Percentiles rank a stretch among this genome's conserved stretches.
Evolutionary conservation across 345 rosid species (phyloP).

Genomic region (Eucalyptus regnans): DNA sequence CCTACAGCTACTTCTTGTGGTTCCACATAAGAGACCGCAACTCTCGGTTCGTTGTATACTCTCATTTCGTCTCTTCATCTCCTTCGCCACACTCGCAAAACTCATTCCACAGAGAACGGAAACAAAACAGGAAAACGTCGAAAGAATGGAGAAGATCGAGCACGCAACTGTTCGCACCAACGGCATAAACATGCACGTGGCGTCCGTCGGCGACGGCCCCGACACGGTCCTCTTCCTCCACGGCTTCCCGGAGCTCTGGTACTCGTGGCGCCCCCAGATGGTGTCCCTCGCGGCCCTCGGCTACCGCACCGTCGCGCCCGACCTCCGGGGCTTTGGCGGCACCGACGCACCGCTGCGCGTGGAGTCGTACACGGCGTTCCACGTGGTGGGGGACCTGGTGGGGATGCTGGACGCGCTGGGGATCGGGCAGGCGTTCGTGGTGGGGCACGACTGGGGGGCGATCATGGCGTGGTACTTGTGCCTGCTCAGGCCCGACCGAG

Average conservation of each 20-base stretch:
- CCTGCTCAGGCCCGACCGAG: slow-evolving; percentile 52
- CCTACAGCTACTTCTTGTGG: no score
- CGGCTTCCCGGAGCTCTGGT: slow-evolving; percentile 23
- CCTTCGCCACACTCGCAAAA: not conserved
- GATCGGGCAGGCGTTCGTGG: slow-evolving; percentile 41
- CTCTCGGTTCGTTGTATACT: no score
- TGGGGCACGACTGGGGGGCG: slow-evolving; percentile 85
- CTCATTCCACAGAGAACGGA: not conserved
- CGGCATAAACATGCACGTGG: slow-evolving; percentile 22
- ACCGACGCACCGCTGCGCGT: slow-evolving; percentile 39
- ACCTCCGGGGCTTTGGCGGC: slow-evolving; percentile 69
- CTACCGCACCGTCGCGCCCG: slow-evolving; percentile 63
- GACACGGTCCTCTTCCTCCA: slow-evolving; percentile 10
- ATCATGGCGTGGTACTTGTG: slow-evolving; percentile 49
- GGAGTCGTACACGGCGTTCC: slow-evolving; percentile 24
- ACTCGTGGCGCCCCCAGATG: slow-evolving; percentile 72
- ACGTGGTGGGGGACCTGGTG: slow-evolving; percentile 17
- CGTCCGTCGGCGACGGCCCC: slow-evolving; percentile 9
- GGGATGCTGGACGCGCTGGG: slow-evolving; percentile 18
- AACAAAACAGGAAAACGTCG: not conserved
- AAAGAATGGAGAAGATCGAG: slow-evolving; percentile 16
- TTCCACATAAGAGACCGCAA: no score
- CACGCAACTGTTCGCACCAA: slow-evolving; percentile 12
- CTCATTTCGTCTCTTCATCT: no score
- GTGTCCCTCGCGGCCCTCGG: slow-evolving; percentile 42